Percentiles rank a stretch among this genome's conserved stretches.
These are phyloP conservation scores for Ustilago bromivora DNA, from an alignment of 1,284 basidiomycete genomes.

Conservation along the genomic window DNA sequence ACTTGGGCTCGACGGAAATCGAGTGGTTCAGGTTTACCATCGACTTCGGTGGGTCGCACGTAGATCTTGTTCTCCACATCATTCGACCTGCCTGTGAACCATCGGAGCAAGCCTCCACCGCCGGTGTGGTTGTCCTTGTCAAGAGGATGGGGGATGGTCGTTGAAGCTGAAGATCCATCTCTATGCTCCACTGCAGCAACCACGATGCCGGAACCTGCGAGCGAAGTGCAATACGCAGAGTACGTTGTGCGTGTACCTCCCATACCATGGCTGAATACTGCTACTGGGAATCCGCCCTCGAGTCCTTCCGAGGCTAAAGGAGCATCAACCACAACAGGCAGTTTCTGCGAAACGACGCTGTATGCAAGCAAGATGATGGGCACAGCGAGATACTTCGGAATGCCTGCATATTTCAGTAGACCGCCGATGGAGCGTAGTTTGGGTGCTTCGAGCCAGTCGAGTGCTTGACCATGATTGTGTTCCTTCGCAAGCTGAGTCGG, in stretches of 20 bases:
- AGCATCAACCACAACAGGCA: conserved; percentile 31
- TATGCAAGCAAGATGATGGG: conserved; percentile 54
- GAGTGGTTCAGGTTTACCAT: conserved; percentile 38
- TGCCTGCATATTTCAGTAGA: conserved; percentile 60
- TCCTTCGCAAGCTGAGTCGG: conserved; percentile 24
- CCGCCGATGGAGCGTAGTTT: conserved; percentile 51
- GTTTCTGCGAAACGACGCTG: conserved; percentile 43
- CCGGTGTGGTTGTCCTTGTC: conserved; percentile 1
- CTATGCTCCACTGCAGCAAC: conserved; percentile 64
- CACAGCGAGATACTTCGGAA: conserved; percentile 55
- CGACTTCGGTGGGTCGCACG: conserved; percentile 44
- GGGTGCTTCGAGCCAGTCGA: conserved; percentile 51
- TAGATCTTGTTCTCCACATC: conserved; percentile 49
- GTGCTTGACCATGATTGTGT: neutral
- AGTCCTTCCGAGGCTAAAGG: conserved; percentile 17
- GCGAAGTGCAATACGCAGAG: conserved; percentile 50
- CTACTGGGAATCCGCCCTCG: conserved; percentile 43
- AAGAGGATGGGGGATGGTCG: conserved; percentile 36
- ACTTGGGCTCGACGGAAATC: conserved; percentile 50
- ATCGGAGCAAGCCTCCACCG: conserved; percentile 18
- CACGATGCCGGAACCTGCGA: conserved; percentile 58
- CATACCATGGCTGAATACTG: conserved; percentile 62
- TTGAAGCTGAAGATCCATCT: conserved; percentile 55
- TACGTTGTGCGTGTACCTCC: conserved; percentile 59
- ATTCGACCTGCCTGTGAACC: conserved; percentile 28